phyloP scores from a whole-genome alignment of 2,329 filamentous ascomycete genomes.

The Fusarium poae region DNA sequence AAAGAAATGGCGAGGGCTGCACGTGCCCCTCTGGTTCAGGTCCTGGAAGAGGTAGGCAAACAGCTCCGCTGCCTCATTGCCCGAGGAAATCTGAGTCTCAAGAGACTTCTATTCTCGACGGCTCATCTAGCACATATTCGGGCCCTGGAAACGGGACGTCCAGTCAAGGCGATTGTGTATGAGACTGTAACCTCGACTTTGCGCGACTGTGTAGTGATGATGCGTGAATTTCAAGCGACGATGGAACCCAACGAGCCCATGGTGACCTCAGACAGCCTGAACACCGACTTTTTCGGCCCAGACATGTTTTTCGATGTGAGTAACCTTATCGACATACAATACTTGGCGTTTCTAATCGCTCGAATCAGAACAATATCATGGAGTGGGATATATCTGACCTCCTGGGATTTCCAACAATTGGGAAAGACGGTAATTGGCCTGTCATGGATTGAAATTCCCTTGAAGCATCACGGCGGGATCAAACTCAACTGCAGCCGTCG shows the following conservation, averaged over 20 bases:
- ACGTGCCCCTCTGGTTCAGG: conserved; percentile 41
- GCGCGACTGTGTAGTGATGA: conserved; percentile 34
- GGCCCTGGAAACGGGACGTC: conserved; percentile 40
- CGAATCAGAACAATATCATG: conserved; percentile 39
- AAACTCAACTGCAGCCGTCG: neutral
- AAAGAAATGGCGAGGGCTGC: conserved; percentile 42
- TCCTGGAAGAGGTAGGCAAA: conserved; percentile 34
- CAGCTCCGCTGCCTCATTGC: conserved; percentile 40
- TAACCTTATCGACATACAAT: neutral
- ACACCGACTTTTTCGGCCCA: conserved; percentile 33
- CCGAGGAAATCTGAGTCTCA: conserved; percentile 44
- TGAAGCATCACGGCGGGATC: neutral
- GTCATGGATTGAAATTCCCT: conserved; percentile 10
- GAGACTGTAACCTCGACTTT: conserved; percentile 40
- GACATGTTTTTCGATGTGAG: conserved; percentile 41
- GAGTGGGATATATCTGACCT: conserved; percentile 48
- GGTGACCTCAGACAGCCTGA: conserved; percentile 29
- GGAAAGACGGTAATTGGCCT: conserved; percentile 31
- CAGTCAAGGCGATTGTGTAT: conserved; percentile 44
- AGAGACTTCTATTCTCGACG: conserved; percentile 44
- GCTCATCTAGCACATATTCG: conserved; percentile 44
- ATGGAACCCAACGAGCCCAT: conserved; percentile 40
- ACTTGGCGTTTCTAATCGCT: conserved; percentile 12
- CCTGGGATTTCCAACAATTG: conserved; percentile 37
- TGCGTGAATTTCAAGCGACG: conserved; percentile 29